Conservation (phyloP, 2,329 filamentous ascomycete genomes). For the Alternaria ventricosa region DNA sequence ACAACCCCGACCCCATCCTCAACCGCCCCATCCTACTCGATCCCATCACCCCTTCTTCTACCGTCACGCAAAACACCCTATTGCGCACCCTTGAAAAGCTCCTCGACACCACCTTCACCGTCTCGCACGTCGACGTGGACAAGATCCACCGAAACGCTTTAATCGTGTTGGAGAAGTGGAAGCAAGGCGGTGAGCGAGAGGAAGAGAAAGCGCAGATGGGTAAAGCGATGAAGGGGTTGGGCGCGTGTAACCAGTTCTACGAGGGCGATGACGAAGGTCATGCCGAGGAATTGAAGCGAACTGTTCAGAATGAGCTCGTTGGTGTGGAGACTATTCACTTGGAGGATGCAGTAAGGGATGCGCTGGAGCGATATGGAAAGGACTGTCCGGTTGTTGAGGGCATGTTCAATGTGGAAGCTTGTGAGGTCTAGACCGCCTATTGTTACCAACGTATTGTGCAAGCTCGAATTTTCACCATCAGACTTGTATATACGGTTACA, state of each 20-base stretch:
- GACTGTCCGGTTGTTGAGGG: conserved; percentile 33
- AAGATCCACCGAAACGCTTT: conserved; percentile 37
- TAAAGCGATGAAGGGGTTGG: conserved; percentile 36
- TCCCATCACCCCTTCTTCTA: conserved; percentile 18
- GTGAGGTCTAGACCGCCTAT: no score
- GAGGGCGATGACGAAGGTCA: conserved; percentile 25
- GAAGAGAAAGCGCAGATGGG: background rate
- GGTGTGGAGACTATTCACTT: conserved; percentile 35
- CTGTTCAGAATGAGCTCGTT: conserved; percentile 40
- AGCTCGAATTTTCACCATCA: no score
- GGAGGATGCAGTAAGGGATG: conserved; percentile 35
- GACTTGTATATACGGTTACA: no score
- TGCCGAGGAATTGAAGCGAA: conserved; percentile 30
- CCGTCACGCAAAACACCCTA: conserved; percentile 36
- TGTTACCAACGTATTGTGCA: no score
- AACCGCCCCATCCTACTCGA: conserved; percentile 42
- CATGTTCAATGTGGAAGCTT: conserved; percentile 39
- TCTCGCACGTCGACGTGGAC: conserved; percentile 36
- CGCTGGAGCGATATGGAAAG: conserved; percentile 31
- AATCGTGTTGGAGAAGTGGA: conserved; percentile 36
- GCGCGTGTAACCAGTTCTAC: conserved; percentile 43
- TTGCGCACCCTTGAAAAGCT: conserved; percentile 32
- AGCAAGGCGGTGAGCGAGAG: conserved; percentile 3
- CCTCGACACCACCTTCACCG: conserved; percentile 25
- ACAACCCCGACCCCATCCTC: conserved; percentile 23